Base-by-base conservation (phyloP, 2,329 filamentous ascomycete species). In the Pseudopithomyces chartarum region DNA sequence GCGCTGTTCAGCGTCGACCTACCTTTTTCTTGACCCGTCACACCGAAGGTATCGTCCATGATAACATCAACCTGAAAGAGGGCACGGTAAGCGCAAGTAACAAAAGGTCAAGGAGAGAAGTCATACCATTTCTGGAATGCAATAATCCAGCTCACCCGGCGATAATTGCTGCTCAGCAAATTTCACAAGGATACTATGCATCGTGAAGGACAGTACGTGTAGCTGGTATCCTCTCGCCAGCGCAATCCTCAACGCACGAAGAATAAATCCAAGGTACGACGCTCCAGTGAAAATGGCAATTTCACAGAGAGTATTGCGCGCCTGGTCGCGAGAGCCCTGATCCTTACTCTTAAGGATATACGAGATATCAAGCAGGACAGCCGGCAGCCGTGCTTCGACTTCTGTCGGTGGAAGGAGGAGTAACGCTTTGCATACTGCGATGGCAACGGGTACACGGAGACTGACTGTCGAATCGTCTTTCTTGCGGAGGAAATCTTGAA, bases 11-110 rank as follows among this genome's bases (percentile, higher is more conserved):
- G 3, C 5, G 5, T 13, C 13, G 15, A 13, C 12, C 15, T 36
- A n/a, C 34, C 11, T 13, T 13, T 13, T 13, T 36, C 11, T n/a
- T 13, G 90, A 1, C 95, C 95, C 33, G 90, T 90, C 6, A 87
- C 86, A 29, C 96, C 96, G 70, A 99, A 99, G 12, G 96, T 95
- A 71, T 99, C 96, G 69, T 99, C 95, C 91, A 99, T 95, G 61
- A 98, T 89, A 42, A 99, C 86, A 1, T 86, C 84, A 44, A 29
- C 26, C 26, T 29, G 26, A 29, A 29, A 8, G 26, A 29, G 26
- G 26, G 8, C 26, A 29, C 26, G 8, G 8, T 29, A 5, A 29
- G 26, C 26, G 4, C 26, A 29, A 29, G 26, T 29, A 5, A 8
- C 8, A 4, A 29, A 29, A 29, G 26, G 8, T 29, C 8, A 4